These are phyloP conservation scores for Scutellaria minor DNA, from an alignment of 257 asterid species.

Conservation along the genomic window DNA sequence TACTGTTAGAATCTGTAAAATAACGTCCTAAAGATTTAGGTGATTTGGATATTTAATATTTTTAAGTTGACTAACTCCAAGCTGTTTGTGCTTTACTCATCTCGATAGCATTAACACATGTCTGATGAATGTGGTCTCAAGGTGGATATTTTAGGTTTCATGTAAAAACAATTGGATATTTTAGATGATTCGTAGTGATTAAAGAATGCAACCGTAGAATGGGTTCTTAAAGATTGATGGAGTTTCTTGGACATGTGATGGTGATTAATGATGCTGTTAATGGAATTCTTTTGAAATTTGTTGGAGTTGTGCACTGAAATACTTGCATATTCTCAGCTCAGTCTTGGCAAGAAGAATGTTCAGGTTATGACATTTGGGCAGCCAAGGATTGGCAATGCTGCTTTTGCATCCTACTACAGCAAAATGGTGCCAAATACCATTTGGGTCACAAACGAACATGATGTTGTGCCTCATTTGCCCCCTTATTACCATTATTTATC, in stretches of 20 bases:
- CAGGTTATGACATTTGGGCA: slow-evolving; percentile 94
- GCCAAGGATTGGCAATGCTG: slow-evolving; percentile 93
- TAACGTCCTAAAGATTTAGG: too few species aligned
- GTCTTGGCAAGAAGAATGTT: slow-evolving; percentile 59
- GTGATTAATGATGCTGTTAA: slow-evolving; percentile 4
- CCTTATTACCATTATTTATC: slow-evolving; percentile 76
- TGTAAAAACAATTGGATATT: too few species aligned
- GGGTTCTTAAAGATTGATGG: too few species aligned
- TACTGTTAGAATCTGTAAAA: too few species aligned
- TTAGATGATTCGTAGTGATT: too few species aligned
- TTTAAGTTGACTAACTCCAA: too few species aligned
- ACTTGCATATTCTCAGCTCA: slow-evolving; percentile 57
- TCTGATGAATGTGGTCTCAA: too few species aligned
- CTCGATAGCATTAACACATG: too few species aligned
- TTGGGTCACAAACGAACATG: slow-evolving; percentile 84
- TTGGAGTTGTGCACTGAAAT: slow-evolving; percentile 16
- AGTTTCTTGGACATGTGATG: background rate
- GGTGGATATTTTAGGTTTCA: too few species aligned
- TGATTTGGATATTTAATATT: too few species aligned
- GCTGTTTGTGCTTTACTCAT: too few species aligned
- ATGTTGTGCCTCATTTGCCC: slow-evolving; percentile 98
- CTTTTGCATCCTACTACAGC: slow-evolving; percentile 72
- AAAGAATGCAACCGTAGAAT: too few species aligned
- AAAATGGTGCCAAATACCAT: slow-evolving; percentile 72
- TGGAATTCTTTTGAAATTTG: background rate